Percentiles rank a stretch among this genome's conserved stretches.
These are phyloP conservation scores for Fusarium sp. DNA, from an alignment of 2,329 filamentous ascomycete genomes.

Conservation along the genomic window DNA sequence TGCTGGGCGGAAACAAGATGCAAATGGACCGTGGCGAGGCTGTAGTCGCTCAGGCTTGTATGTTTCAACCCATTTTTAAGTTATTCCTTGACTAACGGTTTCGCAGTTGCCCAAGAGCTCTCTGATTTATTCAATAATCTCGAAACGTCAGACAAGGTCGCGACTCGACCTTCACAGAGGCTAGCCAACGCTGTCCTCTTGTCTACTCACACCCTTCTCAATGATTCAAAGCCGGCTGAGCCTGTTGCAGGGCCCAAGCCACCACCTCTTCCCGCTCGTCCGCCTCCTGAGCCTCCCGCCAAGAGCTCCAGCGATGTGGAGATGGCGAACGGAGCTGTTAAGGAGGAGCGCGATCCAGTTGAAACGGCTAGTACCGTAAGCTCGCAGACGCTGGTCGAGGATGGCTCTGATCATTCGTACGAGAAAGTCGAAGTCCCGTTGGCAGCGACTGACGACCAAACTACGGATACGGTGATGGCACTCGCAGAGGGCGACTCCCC, in stretches of 20 bases:
- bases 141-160: conserved; percentile 70
- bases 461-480: conserved; percentile 41
- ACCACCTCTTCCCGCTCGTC: conserved; percentile 64
- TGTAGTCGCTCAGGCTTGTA: conserved; percentile 80
- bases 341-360: conserved; percentile 43
- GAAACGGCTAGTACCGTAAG: conserved; percentile 62
- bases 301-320: conserved; percentile 49
- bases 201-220: conserved; percentile 56
- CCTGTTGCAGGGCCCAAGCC: conserved; percentile 46
- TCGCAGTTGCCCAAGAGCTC: conserved; percentile 79
- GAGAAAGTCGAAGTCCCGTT: conserved; percentile 48
- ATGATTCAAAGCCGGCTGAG: conserved; percentile 47
- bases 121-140: conserved; percentile 77
- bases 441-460: conserved; percentile 36
- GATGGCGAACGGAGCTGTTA: conserved; percentile 50
- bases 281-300: conserved; percentile 54
- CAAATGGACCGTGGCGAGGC: conserved; percentile 65
- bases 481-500: conserved; percentile 26
- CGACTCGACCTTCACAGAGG: conserved; percentile 78
- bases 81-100: conserved; percentile 42
- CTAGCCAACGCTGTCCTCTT: conserved; percentile 85
- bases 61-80: conserved; percentile 52
- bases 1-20: conserved; percentile 76
- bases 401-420: conserved; percentile 50
- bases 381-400: conserved; percentile 65